phyloP scores from a whole-genome alignment of 352 stramenopile species.

The Globisporangium solare region DNA sequence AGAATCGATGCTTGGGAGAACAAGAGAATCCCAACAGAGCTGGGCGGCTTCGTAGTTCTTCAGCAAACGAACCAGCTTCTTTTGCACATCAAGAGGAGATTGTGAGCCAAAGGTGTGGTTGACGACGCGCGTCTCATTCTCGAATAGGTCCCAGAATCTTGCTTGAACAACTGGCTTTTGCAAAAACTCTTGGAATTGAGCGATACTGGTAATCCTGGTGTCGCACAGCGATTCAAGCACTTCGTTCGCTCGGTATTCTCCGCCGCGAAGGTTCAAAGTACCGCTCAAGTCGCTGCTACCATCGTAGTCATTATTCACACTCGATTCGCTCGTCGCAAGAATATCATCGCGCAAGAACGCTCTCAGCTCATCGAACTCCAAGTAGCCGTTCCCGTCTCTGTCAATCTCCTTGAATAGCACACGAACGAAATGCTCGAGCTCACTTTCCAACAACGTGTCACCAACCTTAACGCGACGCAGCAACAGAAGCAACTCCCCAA shows the following conservation, averaged over 20 bases:
- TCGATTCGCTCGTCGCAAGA: conserved; percentile 15
- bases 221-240: conserved; percentile 58
- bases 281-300: conserved; percentile 46
- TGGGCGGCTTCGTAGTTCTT: conserved; percentile 70
- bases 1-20: conserved; percentile 38
- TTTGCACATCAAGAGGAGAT: conserved; percentile 54
- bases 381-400: conserved; percentile 84
- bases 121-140: conserved; percentile 43
- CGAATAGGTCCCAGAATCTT: conserved; percentile 62
- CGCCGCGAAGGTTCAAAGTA: conserved; percentile 59
- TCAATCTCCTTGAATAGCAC: conserved; percentile 90
- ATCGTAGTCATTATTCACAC: conserved; percentile 22
- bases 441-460: conserved; percentile 53
- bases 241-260: conserved; percentile 62
- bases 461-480: conserved; percentile 62
- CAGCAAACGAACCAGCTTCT: conserved; percentile 66
- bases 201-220: conserved; percentile 39
- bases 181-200: conserved; percentile 47
- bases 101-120: conserved; percentile 35
- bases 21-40: conserved; percentile 50
- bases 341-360: conserved; percentile 59
- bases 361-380: conserved; percentile 95
- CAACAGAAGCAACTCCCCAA: conserved; percentile 56
- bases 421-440: conserved; percentile 60
- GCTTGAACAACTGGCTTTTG: conserved; percentile 36